Base-by-base conservation (phyloP, 148 eudicot species). In the Hydrangea macrophylla region DNA sequence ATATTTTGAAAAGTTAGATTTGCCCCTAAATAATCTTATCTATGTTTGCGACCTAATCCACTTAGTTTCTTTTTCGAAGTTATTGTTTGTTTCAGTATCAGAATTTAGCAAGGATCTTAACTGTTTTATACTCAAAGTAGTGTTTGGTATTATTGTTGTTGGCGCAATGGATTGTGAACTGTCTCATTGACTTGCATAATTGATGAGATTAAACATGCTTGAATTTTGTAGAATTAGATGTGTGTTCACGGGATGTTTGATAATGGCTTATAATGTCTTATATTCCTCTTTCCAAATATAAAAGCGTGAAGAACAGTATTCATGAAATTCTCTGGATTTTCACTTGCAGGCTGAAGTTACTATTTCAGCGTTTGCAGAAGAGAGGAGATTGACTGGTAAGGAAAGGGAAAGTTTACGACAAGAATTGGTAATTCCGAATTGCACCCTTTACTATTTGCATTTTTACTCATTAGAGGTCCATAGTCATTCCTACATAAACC, bases 341-440 rank as follows among this genome's bases (percentile, higher is more conserved):
- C 7, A 39, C 24, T 55, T 76, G 65, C 83, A 92, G 98, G 96
- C 98, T 65, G 80, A 84, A 69, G 60, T 36, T 55, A 88, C 82
- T 20, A 90, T 88, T 51, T 32, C 80, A 27, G 86, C 81, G 72
- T 68, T 90, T 58, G 77, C 79, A 45, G 96, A 84, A 67, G 94
- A 92, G 68, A 90, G 83, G 77, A 81, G 76, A 72, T 71, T 70
- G 60, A 74, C 81, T 60, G 45, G 75, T 51, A 81, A 79, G 70
- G 92, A 90, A 60, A 81, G 76, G 72, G 87, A 83, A 60, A 63
- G 62, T 22, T 70, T 88, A 67, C 83, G 76, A 75, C 81, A 84
- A 75, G 90, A 92, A 77, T 74, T 86, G 93, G 98, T 92, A 77
- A 33, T 59, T 12, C 31, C 27, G 53, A 48, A 32, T 61, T 58